Evolutionary conservation across 768 basidiomycete species (phyloP).

Genomic region (Dioszegia hungarica): DNA sequence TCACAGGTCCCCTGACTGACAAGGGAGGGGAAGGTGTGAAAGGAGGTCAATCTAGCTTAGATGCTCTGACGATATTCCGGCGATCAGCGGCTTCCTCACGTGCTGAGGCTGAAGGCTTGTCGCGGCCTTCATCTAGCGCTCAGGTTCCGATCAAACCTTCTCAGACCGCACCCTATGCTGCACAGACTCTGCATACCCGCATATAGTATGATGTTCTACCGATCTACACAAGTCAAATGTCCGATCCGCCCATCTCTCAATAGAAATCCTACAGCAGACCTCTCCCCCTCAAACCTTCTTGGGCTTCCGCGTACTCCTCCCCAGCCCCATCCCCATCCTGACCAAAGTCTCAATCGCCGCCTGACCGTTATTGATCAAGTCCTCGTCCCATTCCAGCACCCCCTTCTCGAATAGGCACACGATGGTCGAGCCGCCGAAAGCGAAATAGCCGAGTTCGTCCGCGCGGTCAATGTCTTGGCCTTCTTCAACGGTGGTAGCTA

Average conservation of each 20-base stretch:
- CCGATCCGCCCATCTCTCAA: neutral
- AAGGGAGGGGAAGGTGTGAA: too few species aligned
- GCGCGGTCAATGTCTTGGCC: conserved; percentile 75
- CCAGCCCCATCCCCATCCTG: conserved; percentile 80
- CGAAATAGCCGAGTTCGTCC: conserved; percentile 90
- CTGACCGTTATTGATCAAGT: conserved; percentile 73
- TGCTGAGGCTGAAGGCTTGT: too few species aligned
- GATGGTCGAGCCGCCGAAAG: conserved; percentile 91
- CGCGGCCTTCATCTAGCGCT: too few species aligned
- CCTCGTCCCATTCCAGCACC: conserved; percentile 83
- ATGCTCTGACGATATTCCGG: too few species aligned
- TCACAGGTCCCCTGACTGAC: too few species aligned
- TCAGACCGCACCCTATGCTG: too few species aligned
- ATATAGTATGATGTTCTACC: neutral
- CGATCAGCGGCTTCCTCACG: too few species aligned
- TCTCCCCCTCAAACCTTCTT: neutral
- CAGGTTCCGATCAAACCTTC: too few species aligned
- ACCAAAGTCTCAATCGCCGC: conserved; percentile 87
- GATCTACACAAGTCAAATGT: neutral
- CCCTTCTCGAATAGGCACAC: conserved; percentile 85
- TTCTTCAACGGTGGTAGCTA: conserved; percentile 77
- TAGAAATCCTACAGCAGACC: neutral
- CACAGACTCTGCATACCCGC: too few species aligned
- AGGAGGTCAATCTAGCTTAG: too few species aligned
- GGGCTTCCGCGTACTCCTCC: conserved; percentile 44